These are phyloP conservation scores for Mycotypha africana DNA, from an alignment of 371 early-diverging fungal genomes.

Conservation along the genomic window DNA sequence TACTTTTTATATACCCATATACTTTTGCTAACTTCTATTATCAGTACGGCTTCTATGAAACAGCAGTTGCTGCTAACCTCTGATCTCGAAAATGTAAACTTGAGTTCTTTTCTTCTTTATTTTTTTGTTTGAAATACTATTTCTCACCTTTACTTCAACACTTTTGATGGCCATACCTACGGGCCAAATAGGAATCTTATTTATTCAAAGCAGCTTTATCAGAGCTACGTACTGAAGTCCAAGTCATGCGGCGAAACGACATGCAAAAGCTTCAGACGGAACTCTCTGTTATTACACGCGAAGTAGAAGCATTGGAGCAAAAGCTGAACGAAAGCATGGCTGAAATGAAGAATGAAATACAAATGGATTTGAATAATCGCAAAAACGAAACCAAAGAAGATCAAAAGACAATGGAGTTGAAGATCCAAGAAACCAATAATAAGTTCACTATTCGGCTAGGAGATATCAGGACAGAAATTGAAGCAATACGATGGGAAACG, in stretches of 20 bases:
- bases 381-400: slow-evolving; percentile 81
- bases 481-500: slow-evolving; percentile 80
- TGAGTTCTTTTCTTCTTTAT: neutral
- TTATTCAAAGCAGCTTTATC: slow-evolving; percentile 73
- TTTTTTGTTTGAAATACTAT: no score
- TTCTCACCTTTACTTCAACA: no score
- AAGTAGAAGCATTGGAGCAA: slow-evolving; percentile 74
- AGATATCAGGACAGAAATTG: slow-evolving; percentile 82
- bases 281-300: slow-evolving; percentile 67
- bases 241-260: slow-evolving; percentile 83
- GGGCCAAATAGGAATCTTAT: slow-evolving; percentile 54
- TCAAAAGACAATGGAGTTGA: slow-evolving; percentile 75
- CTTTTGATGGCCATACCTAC: no score
- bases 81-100: slow-evolving; percentile 48
- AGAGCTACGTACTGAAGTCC: slow-evolving; percentile 85
- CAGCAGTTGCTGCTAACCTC: slow-evolving; percentile 25
- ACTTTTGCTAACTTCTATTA: neutral
- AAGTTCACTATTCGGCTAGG: slow-evolving; percentile 75
- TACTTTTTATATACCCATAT: no score
- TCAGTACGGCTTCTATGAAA: slow-evolving; percentile 18
- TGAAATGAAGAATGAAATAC: slow-evolving; percentile 77
- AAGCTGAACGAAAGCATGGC: slow-evolving; percentile 71
- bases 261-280: slow-evolving; percentile 73
- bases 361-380: slow-evolving; percentile 86
- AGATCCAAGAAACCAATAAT: slow-evolving; percentile 82